A percentile compares a stretch with the other conserved stretches of the same genome.
Conservation (phyloP, 768 basidiomycete species). For the Daedalea quercina region DNA sequence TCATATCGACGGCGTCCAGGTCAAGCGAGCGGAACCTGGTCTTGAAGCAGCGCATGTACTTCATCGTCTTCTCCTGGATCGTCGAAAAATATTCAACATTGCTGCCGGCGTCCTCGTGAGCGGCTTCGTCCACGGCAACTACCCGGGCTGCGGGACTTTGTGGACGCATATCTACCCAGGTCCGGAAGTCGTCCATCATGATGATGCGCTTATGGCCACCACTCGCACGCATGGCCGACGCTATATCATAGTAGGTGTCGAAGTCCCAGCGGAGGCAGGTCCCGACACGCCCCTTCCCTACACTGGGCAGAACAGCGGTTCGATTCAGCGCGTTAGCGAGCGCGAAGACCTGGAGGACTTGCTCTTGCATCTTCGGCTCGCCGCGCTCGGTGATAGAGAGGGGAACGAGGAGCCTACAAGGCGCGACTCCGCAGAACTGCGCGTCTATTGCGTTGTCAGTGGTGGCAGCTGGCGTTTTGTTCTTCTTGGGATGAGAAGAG, state of each 20-base stretch:
- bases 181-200: conserved; percentile 31
- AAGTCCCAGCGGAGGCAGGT: conserved; percentile 45
- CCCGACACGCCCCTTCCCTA: conserved; percentile 48
- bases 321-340: conserved; percentile 46
- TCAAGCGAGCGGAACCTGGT: conserved; percentile 9
- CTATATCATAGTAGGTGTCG: conserved; percentile 41
- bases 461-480: background rate
- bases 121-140: conserved; percentile 26
- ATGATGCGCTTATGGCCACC: conserved; percentile 23
- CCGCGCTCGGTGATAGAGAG: conserved; percentile 43
- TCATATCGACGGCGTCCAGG: background rate
- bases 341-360: conserved; percentile 43
- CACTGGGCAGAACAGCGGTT: conserved; percentile 56
- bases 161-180: conserved; percentile 28
- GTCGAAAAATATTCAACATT: background rate
- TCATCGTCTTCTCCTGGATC: conserved; percentile 2
- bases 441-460: conserved; percentile 14
- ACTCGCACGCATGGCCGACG: conserved; percentile 12
- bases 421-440: conserved; percentile 15
- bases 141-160: conserved; percentile 29
- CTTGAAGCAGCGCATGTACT: conserved; percentile 11
- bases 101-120: background rate
- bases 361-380: conserved; percentile 50
- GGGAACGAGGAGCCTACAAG: conserved; percentile 44
- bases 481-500: background rate